Conservation (phyloP, 139 green algal species). For the Zygnema cylindricum region DNA sequence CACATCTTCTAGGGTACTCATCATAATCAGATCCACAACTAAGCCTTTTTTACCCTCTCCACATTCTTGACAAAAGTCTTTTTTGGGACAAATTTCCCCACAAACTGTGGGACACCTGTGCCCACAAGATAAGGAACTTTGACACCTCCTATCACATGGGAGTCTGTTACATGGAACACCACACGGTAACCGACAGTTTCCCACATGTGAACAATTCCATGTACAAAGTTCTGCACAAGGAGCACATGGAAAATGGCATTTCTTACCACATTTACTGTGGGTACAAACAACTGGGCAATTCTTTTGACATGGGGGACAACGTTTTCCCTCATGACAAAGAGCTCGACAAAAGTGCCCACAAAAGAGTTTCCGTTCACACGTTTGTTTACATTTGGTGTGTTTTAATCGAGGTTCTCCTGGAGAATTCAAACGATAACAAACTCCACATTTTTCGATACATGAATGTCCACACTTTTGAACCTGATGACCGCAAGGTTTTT, state of each 20-base stretch:
- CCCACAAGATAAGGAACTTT: slow-evolving; percentile 65
- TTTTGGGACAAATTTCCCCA: slow-evolving; percentile 65
- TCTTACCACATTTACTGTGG: slow-evolving; percentile 50
- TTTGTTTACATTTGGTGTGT: slow-evolving; percentile 21
- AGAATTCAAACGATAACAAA: background rate
- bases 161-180: slow-evolving; percentile 73
- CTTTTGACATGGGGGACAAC: slow-evolving; percentile 14
- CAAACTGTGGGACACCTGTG: slow-evolving; percentile 70
- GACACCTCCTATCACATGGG: slow-evolving; percentile 74
- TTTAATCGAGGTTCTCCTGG: background rate
- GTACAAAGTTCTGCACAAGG: slow-evolving; percentile 70
- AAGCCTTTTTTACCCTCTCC: slow-evolving; percentile 22
- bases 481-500: background rate
- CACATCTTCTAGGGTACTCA: slow-evolving; percentile 59
- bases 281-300: slow-evolving; percentile 36
- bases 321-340: slow-evolving; percentile 11
- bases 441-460: background rate
- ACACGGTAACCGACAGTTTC: slow-evolving; percentile 71
- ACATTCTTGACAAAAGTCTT: slow-evolving; percentile 55
- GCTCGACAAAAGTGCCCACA: slow-evolving; percentile 27
- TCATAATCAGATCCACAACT: slow-evolving; percentile 66
- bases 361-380: slow-evolving; percentile 17
- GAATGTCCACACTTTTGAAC: background rate
- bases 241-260: slow-evolving; percentile 65
- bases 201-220: slow-evolving; percentile 72